phyloP scores from a whole-genome alignment of 1,139 yeast genomes.

The Pichia sp. region DNA sequence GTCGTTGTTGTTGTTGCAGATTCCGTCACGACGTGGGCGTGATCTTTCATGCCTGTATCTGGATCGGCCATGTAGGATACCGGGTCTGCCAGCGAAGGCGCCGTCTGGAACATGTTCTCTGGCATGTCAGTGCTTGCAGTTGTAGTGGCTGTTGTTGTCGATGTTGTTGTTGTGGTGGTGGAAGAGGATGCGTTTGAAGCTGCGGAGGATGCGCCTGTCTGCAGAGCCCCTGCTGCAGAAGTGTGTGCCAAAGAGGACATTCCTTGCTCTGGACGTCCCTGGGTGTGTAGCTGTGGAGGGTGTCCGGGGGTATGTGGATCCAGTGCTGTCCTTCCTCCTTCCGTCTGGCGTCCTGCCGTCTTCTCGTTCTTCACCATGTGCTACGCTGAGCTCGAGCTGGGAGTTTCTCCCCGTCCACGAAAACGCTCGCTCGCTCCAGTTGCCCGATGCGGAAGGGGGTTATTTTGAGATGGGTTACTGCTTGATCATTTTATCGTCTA shows the following conservation, averaged over 20 bases:
- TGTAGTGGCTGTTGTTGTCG: not conserved
- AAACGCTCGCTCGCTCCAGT: too few species aligned
- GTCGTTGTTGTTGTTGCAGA: too few species aligned
- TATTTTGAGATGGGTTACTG: too few species aligned
- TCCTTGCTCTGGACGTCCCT: not conserved
- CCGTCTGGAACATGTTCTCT: not conserved
- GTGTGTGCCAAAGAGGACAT: constrained; percentile 5
- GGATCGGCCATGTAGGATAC: not conserved
- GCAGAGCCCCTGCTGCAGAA: not conserved
- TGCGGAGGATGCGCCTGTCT: not conserved
- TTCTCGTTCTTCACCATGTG: not conserved
- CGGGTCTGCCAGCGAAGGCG: not conserved
- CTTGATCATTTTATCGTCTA: too few species aligned
- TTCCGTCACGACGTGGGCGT: too few species aligned
- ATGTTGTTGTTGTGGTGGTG: not conserved
- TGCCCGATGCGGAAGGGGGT: too few species aligned
- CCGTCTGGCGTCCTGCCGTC: too few species aligned
- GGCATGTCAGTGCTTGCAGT: not conserved
- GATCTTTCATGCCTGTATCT: not conserved
- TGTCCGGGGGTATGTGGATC: too few species aligned
- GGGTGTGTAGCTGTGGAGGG: not conserved
- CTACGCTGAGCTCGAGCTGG: too few species aligned
- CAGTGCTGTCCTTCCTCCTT: too few species aligned
- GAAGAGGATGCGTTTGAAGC: not conserved
- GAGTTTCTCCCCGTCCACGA: too few species aligned